Evolutionary conservation across 805 yeast genomes (phyloP).

Genomic region (Teunomyces funiuensis): DNA sequence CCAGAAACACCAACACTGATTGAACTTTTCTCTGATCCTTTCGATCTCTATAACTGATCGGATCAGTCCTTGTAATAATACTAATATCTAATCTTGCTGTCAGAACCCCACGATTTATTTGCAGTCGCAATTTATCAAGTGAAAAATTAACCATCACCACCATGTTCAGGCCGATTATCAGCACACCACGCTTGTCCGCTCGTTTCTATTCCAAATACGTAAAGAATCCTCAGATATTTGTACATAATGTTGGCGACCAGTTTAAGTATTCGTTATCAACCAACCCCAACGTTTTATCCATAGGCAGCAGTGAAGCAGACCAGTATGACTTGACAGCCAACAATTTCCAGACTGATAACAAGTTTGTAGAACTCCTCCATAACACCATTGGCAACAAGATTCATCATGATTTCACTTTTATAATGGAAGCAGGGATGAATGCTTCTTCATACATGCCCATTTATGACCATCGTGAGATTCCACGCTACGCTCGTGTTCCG

Average conservation of each 20-base stretch:
- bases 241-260: conserved; percentile 9
- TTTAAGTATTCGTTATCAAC: conserved; percentile 12
- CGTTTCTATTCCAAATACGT: conserved; percentile 1
- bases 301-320: conserved; percentile 6
- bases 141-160: neutral
- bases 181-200: neutral
- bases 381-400: conserved; percentile 21
- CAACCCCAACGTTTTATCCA: conserved; percentile 10
- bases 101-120: no score
- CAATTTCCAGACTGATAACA: conserved; percentile 24
- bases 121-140: neutral
- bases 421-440: conserved; percentile 55
- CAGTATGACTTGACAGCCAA: conserved; percentile 17
- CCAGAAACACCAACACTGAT: no score
- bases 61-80: no score
- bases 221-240: conserved; percentile 10
- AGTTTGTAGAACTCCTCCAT: conserved; percentile 30
- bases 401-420: conserved; percentile 50
- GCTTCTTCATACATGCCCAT: conserved; percentile 63
- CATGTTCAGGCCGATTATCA: neutral
- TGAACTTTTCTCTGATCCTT: no score
- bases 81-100: no score
- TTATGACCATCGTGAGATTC: conserved; percentile 65
- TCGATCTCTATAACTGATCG: no score
- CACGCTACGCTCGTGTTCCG: conserved; percentile 64